A percentile compares a stretch with the other conserved stretches of the same genome.
phyloP scores from a whole-genome alignment of 257 asterid species.

The Lithospermum erythrorhizon region DNA sequence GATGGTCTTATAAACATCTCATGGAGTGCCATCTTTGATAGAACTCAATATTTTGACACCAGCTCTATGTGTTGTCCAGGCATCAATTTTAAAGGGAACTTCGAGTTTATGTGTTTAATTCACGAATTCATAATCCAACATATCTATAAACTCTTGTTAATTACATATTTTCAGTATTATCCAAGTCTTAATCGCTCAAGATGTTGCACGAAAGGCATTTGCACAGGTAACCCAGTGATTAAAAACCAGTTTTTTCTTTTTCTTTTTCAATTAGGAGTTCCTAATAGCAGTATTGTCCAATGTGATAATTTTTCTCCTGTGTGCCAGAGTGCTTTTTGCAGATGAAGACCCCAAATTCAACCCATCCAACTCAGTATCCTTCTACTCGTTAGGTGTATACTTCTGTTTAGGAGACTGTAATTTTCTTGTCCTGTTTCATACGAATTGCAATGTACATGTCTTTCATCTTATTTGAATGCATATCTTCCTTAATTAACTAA shows the following conservation, averaged over 20 bases:
- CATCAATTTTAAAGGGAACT: too few relatives aligned
- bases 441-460: not conserved
- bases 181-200: conserved; percentile 97
- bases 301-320: conserved; percentile 10
- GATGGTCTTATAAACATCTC: too few relatives aligned
- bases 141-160: conserved; percentile 3
- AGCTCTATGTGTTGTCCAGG: too few relatives aligned
- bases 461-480: not conserved
- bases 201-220: conserved; percentile 96
- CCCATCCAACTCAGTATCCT: conserved; percentile 98
- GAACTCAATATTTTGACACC: too few relatives aligned
- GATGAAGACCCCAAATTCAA: conserved; percentile 94
- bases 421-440: not conserved
- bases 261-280: not conserved
- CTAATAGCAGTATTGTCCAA: not conserved
- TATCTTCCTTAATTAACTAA: conserved; percentile 41
- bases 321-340: conserved; percentile 85
- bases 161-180: conserved; percentile 59
- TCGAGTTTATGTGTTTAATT: too few relatives aligned
- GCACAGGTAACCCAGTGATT: conserved; percentile 49
- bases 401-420: conserved; percentile 5
- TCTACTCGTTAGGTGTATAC: not conserved
- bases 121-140: too few relatives aligned
- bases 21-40: too few relatives aligned
- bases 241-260: not conserved